Evolutionary conservation across 495 filamentous ascomycete species (phyloP).

Genomic region (Xylaria venustula): DNA sequence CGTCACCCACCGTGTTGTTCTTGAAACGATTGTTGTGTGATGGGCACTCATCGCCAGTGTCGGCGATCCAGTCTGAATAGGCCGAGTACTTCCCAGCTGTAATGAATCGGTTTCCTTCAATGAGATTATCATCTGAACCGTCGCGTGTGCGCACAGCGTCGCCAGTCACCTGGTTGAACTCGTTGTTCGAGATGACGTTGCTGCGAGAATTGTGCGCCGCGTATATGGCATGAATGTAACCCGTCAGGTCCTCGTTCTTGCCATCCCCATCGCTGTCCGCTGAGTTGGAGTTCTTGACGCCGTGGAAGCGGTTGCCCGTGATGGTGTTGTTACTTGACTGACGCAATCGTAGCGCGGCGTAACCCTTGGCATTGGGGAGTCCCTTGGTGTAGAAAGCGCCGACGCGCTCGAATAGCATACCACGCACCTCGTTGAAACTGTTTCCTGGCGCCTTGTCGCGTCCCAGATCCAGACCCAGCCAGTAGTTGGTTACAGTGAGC

Average conservation of each 20-base stretch:
- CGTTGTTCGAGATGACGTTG: conserved; percentile 2
- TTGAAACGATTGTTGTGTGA: conserved; percentile 2
- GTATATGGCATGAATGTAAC: conserved; percentile 10
- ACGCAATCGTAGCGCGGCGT: conserved; percentile 5
- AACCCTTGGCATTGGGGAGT: not conserved
- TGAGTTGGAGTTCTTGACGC: conserved; percentile 8
- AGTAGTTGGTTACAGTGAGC: conserved; percentile 9
- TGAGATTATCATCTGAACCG: conserved; percentile 3
- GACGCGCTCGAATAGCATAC: conserved; percentile 9
- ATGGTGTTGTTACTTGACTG: conserved; percentile 10
- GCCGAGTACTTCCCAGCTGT: conserved; percentile 9
- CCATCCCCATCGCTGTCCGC: conserved; percentile 1
- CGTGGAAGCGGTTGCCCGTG: conserved; percentile 7
- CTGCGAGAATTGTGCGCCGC: not conserved
- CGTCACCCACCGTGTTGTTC: conserved; percentile 3
- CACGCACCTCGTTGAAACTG: conserved; percentile 2
- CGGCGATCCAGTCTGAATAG: conserved; percentile 13
- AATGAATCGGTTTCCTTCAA: conserved; percentile 3
- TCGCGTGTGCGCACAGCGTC: conserved; percentile 11
- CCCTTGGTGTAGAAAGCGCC: conserved; percentile 5
- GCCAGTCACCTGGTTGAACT: conserved; percentile 9
- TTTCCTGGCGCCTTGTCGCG: conserved; percentile 8
- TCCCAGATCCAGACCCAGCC: conserved; percentile 9
- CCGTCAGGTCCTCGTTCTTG: not conserved
- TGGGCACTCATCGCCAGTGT: conserved; percentile 4